Conservation (phyloP, 2,329 filamentous ascomycete genomes). For the Trichophyton equinum region DNA sequence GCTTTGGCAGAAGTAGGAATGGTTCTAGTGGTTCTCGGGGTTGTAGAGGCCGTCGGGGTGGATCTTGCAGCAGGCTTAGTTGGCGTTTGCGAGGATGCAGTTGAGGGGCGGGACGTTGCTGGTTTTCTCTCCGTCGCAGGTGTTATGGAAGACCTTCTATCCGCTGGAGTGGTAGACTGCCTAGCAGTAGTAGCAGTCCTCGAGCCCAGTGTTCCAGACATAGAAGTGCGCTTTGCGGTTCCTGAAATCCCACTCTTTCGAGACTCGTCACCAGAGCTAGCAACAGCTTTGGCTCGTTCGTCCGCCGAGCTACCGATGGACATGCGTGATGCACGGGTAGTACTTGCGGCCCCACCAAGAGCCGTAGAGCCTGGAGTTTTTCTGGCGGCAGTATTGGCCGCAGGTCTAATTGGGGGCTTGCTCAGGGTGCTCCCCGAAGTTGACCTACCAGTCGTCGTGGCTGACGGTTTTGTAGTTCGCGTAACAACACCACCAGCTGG, state of each 20-base stretch:
- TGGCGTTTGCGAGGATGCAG: conserved; percentile 22
- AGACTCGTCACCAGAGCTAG: conserved; percentile 35
- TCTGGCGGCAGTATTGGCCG: conserved; percentile 19
- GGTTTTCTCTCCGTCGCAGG: conserved; percentile 25
- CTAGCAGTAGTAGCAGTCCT: conserved; percentile 22
- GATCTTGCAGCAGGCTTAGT: conserved; percentile 21
- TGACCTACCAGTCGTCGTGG: conserved; percentile 20
- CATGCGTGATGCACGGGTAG: conserved; percentile 30
- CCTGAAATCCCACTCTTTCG: conserved; percentile 28
- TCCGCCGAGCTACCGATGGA: conserved; percentile 35
- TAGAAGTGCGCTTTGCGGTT: conserved; percentile 34
- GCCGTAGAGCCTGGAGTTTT: conserved; percentile 20
- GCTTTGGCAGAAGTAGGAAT: conserved; percentile 8
- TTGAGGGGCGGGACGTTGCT: conserved; percentile 17
- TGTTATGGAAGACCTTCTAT: conserved; percentile 29
- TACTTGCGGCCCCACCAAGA: conserved; percentile 22
- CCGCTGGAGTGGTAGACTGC: conserved; percentile 22
- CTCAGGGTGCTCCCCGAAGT: conserved; percentile 29
- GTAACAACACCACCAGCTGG: conserved; percentile 15
- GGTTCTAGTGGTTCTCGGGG: conserved; percentile 8
- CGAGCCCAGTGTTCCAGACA: conserved; percentile 27
- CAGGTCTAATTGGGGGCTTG: conserved; percentile 34
- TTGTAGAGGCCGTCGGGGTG: conserved; percentile 15
- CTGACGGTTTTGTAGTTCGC: conserved; percentile 17
- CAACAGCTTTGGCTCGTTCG: conserved; percentile 29